Evolutionary conservation across 805 yeast genomes (phyloP), one percentile per base, ranked within the genome.

Genomic region (Saturnispora sanitii): DNA sequence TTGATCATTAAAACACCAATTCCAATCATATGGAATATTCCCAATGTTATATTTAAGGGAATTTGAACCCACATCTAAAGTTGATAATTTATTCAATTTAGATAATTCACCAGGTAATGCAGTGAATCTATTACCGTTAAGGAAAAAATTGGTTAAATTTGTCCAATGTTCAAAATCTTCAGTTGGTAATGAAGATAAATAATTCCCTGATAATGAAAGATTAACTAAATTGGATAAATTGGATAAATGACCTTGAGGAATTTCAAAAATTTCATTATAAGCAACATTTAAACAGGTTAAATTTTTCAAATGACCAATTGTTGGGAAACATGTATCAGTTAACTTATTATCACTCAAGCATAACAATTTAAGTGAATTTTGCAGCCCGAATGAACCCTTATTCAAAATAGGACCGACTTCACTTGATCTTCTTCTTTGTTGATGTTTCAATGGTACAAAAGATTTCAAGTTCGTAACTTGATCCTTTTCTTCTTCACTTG

Each of bases 1-100:
- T 32, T 77, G 75, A 40, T 71, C 66, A 55, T 92, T 92, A 66
- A 78, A 79, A 51, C 82, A 79, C 98, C 98, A 92, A 61, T 86
- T 92, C 96, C 97, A 92, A 57, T 92, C 98, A 55, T 85, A 90
- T 13, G 92, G 94, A 73, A 87, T 84, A 58, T 92, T 92, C 3
- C 92, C 82, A 42, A 90, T 86, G 52, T 92, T 92, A 60, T 92
- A 92, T 53, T 87, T 83, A 60, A 92, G 66, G 45, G 79, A 80
- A 57, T 92, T 92, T 2, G 94, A 83, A 3, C 96, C 95, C 15
- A 85, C 92, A 62, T 92, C 99, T 28, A 92, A 68, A 8, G 78
- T 80, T 25, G 71, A 73, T 53, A 92, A 63, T 20, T 73, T 70
- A 1, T 62, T 55, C 35, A 87, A 68, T 43, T 79, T 79, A 7